These are phyloP conservation scores for Trichoderma citrinoviride DNA, from an alignment of 2,329 filamentous ascomycete species.

Conservation along the genomic window DNA sequence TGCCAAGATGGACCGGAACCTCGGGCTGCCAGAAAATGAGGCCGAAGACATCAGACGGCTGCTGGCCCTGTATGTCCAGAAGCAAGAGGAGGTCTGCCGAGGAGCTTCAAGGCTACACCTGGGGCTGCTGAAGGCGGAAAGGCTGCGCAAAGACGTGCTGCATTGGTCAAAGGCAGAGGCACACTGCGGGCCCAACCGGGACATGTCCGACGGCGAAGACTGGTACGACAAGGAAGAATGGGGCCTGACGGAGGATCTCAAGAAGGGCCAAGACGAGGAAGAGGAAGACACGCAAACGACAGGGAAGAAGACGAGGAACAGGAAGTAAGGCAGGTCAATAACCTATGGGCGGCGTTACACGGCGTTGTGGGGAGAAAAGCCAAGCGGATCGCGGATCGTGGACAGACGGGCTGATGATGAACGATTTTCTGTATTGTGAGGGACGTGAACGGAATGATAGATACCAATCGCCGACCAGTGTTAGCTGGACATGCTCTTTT, in stretches of 20 bases:
- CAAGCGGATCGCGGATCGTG: conserved; percentile 5
- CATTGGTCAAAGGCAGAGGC: conserved; percentile 77
- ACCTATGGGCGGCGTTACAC: conserved; percentile 17
- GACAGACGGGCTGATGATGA: conserved; percentile 25
- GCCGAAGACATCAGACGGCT: conserved; percentile 75
- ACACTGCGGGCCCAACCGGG: conserved; percentile 62
- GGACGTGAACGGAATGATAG: conserved; percentile 13
- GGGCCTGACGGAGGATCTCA: conserved; percentile 69
- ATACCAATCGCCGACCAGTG: conserved; percentile 6
- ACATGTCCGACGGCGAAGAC: conserved; percentile 85
- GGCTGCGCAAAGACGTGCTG: conserved; percentile 67
- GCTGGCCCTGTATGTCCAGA: conserved; percentile 75
- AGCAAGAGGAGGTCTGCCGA: conserved; percentile 79
- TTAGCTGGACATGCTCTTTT: neutral
- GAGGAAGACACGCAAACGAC: conserved; percentile 67
- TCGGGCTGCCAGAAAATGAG: conserved; percentile 69
- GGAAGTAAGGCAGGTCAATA: conserved; percentile 38
- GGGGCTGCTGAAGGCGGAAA: conserved; percentile 69
- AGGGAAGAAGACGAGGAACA: conserved; percentile 60
- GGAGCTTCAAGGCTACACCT: conserved; percentile 65
- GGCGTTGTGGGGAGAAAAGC: conserved; percentile 10
- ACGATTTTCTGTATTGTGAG: conserved; percentile 24
- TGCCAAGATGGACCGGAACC: conserved; percentile 64
- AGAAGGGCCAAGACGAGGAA: conserved; percentile 80
- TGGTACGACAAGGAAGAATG: conserved; percentile 85